phyloP scores from a whole-genome alignment of 306 rosid genomes.

The Trichosanthes cucumerina region DNA sequence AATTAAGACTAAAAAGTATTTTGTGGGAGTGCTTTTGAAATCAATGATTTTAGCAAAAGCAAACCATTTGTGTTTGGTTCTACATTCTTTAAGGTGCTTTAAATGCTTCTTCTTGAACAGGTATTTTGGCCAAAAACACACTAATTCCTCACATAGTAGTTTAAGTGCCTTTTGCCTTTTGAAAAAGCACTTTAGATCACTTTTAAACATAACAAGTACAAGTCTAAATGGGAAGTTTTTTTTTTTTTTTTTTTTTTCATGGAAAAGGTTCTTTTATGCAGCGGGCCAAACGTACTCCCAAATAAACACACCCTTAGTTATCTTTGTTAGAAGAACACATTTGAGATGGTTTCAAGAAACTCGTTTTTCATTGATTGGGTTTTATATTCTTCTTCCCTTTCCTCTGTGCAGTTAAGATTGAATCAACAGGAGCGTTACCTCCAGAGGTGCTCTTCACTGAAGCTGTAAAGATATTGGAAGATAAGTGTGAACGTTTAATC shows the following conservation, averaged over 20 bases:
- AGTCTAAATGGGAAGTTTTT: neutral
- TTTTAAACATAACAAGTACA: neutral
- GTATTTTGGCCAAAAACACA: no score
- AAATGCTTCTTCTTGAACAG: no score
- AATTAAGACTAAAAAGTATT: no score
- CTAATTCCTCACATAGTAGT: no score
- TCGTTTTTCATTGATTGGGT: neutral
- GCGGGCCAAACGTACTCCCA: neutral
- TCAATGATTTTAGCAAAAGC: no score
- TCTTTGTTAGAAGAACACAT: neutral
- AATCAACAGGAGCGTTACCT: slow-evolving; percentile 82
- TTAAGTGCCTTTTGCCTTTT: neutral
- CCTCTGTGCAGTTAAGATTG: slow-evolving; percentile 50
- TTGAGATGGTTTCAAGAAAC: neutral
- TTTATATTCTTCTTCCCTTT: neutral
- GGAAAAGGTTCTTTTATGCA: neutral
- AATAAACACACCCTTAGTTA: neutral
- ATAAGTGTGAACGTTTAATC: slow-evolving; percentile 83
- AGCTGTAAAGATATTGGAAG: slow-evolving; percentile 92
- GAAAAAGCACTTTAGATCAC: neutral
- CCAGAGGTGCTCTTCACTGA: slow-evolving; percentile 76
- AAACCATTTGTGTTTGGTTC: no score
- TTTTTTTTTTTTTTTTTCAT: neutral
- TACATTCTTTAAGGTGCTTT: no score
- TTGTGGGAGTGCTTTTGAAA: no score